These are phyloP conservation scores for Tranzscheliella williamsii DNA, from an alignment of 1,284 basidiomycete genomes.

Conservation along the genomic window DNA sequence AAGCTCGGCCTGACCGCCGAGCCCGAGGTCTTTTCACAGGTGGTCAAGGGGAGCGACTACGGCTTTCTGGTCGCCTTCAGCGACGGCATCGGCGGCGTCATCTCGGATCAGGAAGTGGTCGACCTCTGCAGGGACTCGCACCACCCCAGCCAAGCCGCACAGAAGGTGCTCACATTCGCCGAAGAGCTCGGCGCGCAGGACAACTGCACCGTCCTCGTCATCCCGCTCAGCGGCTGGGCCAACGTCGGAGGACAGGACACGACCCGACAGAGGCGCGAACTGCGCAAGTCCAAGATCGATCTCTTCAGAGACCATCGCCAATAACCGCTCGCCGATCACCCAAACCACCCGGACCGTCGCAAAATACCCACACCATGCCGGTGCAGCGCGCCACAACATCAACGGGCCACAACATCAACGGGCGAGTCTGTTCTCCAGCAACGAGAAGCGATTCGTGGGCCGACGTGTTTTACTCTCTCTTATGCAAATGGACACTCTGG, in stretches of 20 bases:
- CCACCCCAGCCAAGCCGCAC: constrained; percentile 79
- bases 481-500: too few species aligned
- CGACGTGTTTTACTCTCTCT: too few species aligned
- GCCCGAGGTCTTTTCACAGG: constrained; percentile 81
- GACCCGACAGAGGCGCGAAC: constrained; percentile 65
- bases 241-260: constrained; percentile 75
- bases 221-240: constrained; percentile 91
- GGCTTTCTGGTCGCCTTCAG: constrained; percentile 54
- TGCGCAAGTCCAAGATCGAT: constrained; percentile 43
- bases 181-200: constrained; percentile 85
- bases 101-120: constrained; percentile 91
- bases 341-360: too few species aligned
- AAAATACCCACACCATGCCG: too few species aligned
- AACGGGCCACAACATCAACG: too few species aligned
- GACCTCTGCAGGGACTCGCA: constrained; percentile 77
- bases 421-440: too few species aligned
- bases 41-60: constrained; percentile 66
- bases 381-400: too few species aligned
- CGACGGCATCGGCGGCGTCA: constrained; percentile 85
- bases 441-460: too few species aligned
- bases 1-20: constrained; percentile 75
- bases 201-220: constrained; percentile 88
- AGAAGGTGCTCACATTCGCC: constrained; percentile 80
- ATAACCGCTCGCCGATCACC: too few species aligned
- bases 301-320: constrained; percentile 43